These are phyloP conservation scores for Pisolithus marmoratus DNA, from an alignment of 768 basidiomycete genomes.

Conservation along the genomic window DNA sequence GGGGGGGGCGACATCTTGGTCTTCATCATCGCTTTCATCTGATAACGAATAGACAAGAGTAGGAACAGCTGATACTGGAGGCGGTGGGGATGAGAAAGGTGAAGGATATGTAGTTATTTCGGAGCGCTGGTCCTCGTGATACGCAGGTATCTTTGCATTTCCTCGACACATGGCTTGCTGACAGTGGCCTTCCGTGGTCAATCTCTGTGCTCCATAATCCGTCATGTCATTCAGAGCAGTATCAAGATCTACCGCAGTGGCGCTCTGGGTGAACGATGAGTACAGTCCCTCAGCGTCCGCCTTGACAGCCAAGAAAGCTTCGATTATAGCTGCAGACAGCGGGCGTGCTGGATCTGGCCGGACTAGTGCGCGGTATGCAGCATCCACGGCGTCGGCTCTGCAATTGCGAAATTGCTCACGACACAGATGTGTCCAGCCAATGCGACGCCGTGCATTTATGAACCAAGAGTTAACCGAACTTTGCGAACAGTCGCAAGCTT, in stretches of 20 bases:
- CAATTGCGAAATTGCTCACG: constrained; percentile 21
- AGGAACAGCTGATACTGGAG: constrained; percentile 5
- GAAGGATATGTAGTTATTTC: neutral
- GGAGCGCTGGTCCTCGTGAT: too few relatives aligned
- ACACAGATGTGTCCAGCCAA: constrained; percentile 46
- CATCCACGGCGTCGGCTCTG: constrained; percentile 17
- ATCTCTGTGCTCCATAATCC: neutral
- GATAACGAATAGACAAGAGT: constrained; percentile 2
- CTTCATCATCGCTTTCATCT: constrained; percentile 14
- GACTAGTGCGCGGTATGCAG: constrained; percentile 23
- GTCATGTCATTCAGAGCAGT: constrained; percentile 25
- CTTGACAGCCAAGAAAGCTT: constrained; percentile 28
- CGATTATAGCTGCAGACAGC: constrained; percentile 8
- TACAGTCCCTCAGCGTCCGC: constrained; percentile 24
- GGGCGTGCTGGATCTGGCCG: constrained; percentile 6
- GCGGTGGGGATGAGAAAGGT: constrained; percentile 14
- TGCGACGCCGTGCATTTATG: constrained; percentile 39
- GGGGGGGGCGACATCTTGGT: constrained; percentile 4
- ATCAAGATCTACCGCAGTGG: constrained; percentile 25
- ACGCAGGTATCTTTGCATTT: too few relatives aligned
- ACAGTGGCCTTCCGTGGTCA: neutral
- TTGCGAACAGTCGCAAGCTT: constrained; percentile 12
- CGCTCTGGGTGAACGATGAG: constrained; percentile 22
- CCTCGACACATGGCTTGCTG: too few relatives aligned
- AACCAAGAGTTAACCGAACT: constrained; percentile 45